These are phyloP conservation scores for peach (Prunus persica) DNA, from an alignment of 306 rosid species.

Conservation along the genomic window Prunus_persica_NCBIv2 NC_034014.1:28833001-28833500, in stretches of 20 bases:
- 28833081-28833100: conserved; percentile 20
- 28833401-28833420: not conserved
- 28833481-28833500: conserved; percentile 60
- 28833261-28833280: conserved; percentile 15
- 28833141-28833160: not conserved
- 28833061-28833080: conserved; percentile 51
- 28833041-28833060: conserved; percentile 74
- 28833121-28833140: not conserved
- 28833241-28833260: conserved; percentile 53
- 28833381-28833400: too few relatives aligned
- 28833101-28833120: not conserved
- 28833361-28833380: too few relatives aligned
- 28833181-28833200: conserved; percentile 65
- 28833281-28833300: not conserved
- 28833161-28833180: conserved; percentile 15
- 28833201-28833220: conserved; percentile 62
- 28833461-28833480: conserved; percentile 74
- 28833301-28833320: conserved; percentile 9
- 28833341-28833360: not conserved
- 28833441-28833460: conserved; percentile 60
- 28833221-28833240: conserved; percentile 68
- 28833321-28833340: not conserved
- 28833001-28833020: conserved; percentile 77
- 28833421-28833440: not conserved
- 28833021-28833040: conserved; percentile 85